A percentile compares a stretch with the other conserved stretches of the same genome.
phyloP scores from a whole-genome alignment of 2,329 filamentous ascomycete genomes.

The Colletotrichum tropicale region DNA sequence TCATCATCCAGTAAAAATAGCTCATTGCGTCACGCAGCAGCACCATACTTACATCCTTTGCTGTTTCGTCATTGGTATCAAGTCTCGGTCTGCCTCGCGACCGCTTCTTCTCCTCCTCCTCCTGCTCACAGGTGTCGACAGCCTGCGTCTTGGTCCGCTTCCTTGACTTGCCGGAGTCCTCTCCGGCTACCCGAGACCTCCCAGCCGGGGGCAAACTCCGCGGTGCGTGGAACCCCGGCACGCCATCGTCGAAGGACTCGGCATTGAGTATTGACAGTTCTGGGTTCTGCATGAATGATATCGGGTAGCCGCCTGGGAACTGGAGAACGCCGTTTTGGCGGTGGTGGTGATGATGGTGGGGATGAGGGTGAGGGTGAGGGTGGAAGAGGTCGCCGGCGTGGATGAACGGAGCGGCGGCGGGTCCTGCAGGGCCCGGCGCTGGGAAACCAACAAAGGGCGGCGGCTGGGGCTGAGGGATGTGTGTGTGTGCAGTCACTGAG shows the following conservation, averaged over 20 bases:
- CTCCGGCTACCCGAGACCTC: slow-evolving; percentile 11
- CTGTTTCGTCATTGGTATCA: slow-evolving; percentile 78
- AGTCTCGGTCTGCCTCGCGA: slow-evolving; percentile 76
- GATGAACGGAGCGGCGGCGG: background rate
- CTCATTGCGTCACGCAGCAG: background rate
- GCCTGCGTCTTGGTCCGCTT: slow-evolving; percentile 34
- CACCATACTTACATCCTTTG: slow-evolving; percentile 71
- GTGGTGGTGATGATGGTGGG: background rate
- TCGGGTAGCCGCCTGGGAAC: background rate
- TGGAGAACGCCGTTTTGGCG: background rate
- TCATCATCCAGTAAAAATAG: background rate
- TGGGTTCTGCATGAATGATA: slow-evolving; percentile 29
- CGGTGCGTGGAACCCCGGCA: slow-evolving; percentile 21
- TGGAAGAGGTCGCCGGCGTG: background rate
- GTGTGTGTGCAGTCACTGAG: background rate
- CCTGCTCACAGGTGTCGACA: slow-evolving; percentile 34
- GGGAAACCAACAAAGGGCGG: background rate
- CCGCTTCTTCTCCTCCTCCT: slow-evolving; percentile 60
- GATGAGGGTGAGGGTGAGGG: background rate
- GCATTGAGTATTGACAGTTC: slow-evolving; percentile 50
- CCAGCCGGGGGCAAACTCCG: slow-evolving; percentile 16
- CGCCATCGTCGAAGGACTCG: slow-evolving; percentile 47
- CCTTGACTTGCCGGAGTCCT: slow-evolving; percentile 20
- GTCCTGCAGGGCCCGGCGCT: background rate
- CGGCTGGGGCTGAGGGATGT: background rate